A percentile compares a stretch with the other conserved stretches of the same genome.
These are phyloP conservation scores for Candida ascalaphidarum DNA, from an alignment of 805 yeast genomes.

Conservation along the genomic window DNA sequence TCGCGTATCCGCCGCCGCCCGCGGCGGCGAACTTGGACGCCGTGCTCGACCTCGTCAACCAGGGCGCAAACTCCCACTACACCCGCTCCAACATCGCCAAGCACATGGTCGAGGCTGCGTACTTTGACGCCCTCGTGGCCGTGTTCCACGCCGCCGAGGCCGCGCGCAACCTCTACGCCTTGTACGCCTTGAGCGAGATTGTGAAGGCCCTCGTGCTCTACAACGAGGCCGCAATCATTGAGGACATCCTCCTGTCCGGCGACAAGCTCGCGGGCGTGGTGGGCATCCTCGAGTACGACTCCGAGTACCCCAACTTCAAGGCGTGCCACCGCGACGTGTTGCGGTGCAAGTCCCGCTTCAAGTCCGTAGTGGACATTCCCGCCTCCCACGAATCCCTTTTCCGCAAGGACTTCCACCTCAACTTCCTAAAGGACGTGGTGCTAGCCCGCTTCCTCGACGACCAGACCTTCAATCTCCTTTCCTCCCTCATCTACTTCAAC, in stretches of 20 bases:
- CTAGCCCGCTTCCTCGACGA: slow-evolving; percentile 80
- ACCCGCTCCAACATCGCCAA: slow-evolving; percentile 53
- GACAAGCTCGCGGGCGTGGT: slow-evolving; percentile 41
- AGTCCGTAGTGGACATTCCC: slow-evolving; percentile 57
- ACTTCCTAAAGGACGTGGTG: slow-evolving; percentile 80
- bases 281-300: slow-evolving; percentile 83
- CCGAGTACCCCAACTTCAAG: slow-evolving; percentile 72
- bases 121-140: slow-evolving; percentile 41
- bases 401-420: slow-evolving; percentile 67
- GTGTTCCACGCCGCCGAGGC: slow-evolving; percentile 52
- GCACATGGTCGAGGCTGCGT: slow-evolving; percentile 46
- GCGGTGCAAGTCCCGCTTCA: slow-evolving; percentile 48
- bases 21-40: slow-evolving; percentile 40
- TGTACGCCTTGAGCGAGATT: slow-evolving; percentile 65
- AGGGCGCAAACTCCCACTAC: slow-evolving; percentile 52
- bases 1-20: slow-evolving; percentile 56
- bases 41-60: slow-evolving; percentile 49
- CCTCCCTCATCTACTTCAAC: slow-evolving; percentile 58
- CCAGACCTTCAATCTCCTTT: slow-evolving; percentile 56
- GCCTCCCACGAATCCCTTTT: slow-evolving; percentile 33
- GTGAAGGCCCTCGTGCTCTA: slow-evolving; percentile 62
- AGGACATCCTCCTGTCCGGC: slow-evolving; percentile 22
- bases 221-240: slow-evolving; percentile 45
- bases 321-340: slow-evolving; percentile 72
- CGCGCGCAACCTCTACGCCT: slow-evolving; percentile 39